Conservation (phyloP, 768 basidiomycete genomes). For the Russula virescens region DNA sequence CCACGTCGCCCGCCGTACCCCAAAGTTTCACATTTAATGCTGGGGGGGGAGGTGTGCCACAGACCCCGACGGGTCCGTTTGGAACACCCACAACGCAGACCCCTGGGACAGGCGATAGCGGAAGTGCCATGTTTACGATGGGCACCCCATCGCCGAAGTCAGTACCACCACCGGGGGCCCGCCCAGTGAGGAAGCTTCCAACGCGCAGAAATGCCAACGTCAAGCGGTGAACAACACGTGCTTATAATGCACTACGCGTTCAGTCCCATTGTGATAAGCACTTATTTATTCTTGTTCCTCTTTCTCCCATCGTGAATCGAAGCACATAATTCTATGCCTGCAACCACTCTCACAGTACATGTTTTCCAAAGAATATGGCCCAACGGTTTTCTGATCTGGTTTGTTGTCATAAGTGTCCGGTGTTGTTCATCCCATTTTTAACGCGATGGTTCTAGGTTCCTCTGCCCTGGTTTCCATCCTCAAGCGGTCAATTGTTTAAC, state of each 20-base stretch:
- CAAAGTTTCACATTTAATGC: constrained; percentile 28
- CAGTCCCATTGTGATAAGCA: background rate
- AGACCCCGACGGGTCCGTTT: constrained; percentile 29
- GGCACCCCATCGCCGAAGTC: constrained; percentile 27
- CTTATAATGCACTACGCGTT: background rate
- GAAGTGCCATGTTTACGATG: constrained; percentile 29
- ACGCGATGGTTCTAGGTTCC: background rate
- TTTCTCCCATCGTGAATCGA: background rate
- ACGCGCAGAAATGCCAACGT: constrained; percentile 29
- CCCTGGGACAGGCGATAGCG: constrained; percentile 9
- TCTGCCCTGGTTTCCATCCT: background rate
- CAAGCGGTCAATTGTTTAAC: constrained; percentile 1
- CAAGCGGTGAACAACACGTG: constrained; percentile 8
- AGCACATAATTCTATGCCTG: background rate
- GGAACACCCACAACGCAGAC: constrained; percentile 24
- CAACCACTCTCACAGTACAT: constrained; percentile 1
- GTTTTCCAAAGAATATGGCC: background rate
- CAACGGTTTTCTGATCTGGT: constrained; percentile 1
- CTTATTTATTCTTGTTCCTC: background rate
- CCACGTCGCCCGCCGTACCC: constrained; percentile 31
- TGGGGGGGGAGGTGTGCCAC: constrained; percentile 22
- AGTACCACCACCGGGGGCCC: constrained; percentile 18
- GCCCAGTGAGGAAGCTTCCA: constrained; percentile 32
- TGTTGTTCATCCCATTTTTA: background rate
- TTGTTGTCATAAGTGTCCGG: background rate